Base-by-base conservation (phyloP, 73 alveolate genomes). In the Tetrahymena elliotti region DNA sequence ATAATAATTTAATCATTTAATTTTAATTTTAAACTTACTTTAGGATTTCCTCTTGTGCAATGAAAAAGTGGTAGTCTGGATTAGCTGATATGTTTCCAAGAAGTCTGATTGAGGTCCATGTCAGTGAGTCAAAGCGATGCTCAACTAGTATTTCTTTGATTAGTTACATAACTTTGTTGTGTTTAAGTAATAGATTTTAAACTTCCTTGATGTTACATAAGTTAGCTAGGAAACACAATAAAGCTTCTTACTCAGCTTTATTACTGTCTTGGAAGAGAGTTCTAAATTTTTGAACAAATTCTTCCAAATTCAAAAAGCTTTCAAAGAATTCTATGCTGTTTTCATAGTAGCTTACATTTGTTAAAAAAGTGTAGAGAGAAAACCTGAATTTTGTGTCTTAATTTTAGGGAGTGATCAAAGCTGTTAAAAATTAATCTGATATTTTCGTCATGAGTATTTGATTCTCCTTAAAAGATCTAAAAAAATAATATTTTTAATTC, bases 261-360 rank as follows among this genome's bases (percentile, higher is more conserved):
- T 88, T 33, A 10, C 93, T 52, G 34, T 84, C 92, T 6, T 38
- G 83, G 34, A 84, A 94, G 33, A 94, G 95, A 47, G 82, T 84
- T 92, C 95, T 94, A 52, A 47, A 94, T 41, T 94, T 94, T 20
- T 84, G 35, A 93, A 94, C 92, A 83, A 94, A 94, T 35, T 94
- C 96, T 88, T 94, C 96, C 7, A 94, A 84, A 94, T 94, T 94
- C 34, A 94, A 33, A 33, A 84, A 94, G 1, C 95, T 84, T 92
- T 94, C 96, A 53, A 94, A 94, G 39, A 94, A 94, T 24, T 94
- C 96, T 47, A 94, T 84, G 39, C 93, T 84, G 22, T 94, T 94
- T 52, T 94, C 96, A 52, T 94, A 92, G 83, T 94, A 94, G 41
- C 94, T 88, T 5, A 94, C 54, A 92, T 94, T 94, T 0, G 96